phyloP scores from a whole-genome alignment of 2,329 filamentous ascomycete species.

The Dothiorella sarmentorum region DNA sequence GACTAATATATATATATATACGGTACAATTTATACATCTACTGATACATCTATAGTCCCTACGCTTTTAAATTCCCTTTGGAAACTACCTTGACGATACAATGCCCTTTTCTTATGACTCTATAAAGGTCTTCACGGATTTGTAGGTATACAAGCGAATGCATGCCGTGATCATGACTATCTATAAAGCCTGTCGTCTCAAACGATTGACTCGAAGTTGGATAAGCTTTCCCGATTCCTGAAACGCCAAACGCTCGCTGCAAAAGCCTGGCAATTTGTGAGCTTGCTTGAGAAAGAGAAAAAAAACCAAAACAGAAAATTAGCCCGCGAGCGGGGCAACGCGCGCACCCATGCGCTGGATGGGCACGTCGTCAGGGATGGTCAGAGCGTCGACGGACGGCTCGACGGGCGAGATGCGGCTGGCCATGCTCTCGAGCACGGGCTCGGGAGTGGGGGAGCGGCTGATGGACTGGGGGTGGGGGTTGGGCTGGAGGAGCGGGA shows the following conservation, averaged over 20 bases:
- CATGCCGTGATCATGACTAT: slow-evolving; percentile 4
- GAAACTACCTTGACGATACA: no score
- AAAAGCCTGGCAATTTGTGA: slow-evolving; percentile 1
- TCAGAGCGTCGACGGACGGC: slow-evolving; percentile 1
- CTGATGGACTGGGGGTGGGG: slow-evolving; percentile 22
- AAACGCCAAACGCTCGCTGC: not conserved
- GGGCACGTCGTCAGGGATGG: slow-evolving; percentile 26
- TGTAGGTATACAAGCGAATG: not conserved
- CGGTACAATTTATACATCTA: not conserved
- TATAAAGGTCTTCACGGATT: not conserved
- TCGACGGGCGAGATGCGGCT: slow-evolving; percentile 21
- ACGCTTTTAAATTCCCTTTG: not conserved
- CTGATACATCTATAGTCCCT: not conserved
- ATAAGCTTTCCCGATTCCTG: not conserved
- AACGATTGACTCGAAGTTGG: not conserved
- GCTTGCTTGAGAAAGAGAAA: not conserved
- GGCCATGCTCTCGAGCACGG: slow-evolving; percentile 36
- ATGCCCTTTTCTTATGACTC: not conserved
- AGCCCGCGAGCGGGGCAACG: slow-evolving; percentile 22
- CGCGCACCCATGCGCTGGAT: slow-evolving; percentile 32
- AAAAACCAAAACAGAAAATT: not conserved
- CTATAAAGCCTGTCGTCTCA: not conserved
- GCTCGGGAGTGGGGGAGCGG: slow-evolving; percentile 31
- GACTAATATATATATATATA: not conserved
- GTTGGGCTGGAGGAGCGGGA: slow-evolving; percentile 12